Conservation (phyloP, 495 filamentous ascomycete genomes). For the Bacidia rubella region DNA sequence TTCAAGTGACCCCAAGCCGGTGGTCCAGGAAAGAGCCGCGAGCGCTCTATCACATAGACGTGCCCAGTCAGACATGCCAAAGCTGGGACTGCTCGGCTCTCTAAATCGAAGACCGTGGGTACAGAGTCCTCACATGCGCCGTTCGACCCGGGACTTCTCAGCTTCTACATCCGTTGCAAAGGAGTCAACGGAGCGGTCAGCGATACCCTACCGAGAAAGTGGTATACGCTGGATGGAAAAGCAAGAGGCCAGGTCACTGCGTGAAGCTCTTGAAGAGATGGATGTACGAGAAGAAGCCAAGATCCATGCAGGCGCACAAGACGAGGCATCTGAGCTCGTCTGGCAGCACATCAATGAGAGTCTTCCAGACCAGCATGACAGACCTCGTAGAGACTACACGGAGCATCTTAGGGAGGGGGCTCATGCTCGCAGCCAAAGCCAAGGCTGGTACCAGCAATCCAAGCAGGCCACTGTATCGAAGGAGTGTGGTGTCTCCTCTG, state of each 20-base stretch:
- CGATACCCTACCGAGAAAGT: slow-evolving; percentile 54
- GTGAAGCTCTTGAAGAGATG: slow-evolving; percentile 71
- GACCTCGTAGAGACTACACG: slow-evolving; percentile 49
- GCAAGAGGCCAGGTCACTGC: slow-evolving; percentile 64
- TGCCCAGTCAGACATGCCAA: slow-evolving; percentile 24
- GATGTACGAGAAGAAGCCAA: slow-evolving; percentile 55
- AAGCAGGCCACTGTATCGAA: slow-evolving; percentile 23
- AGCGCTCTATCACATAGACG: slow-evolving; percentile 41
- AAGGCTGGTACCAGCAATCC: slow-evolving; percentile 32
- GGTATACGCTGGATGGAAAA: slow-evolving; percentile 75
- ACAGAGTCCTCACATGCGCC: slow-evolving; percentile 28
- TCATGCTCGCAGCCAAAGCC: slow-evolving; percentile 47
- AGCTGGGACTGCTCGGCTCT: slow-evolving; percentile 16
- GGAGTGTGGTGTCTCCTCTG: neutral
- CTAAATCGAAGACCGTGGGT: slow-evolving; percentile 31
- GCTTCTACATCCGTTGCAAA: slow-evolving; percentile 26
- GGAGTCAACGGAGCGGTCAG: slow-evolving; percentile 32
- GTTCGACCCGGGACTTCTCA: slow-evolving; percentile 29
- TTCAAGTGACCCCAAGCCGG: slow-evolving; percentile 12
- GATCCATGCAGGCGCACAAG: slow-evolving; percentile 60
- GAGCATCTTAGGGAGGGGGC: slow-evolving; percentile 47
- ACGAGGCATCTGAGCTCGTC: slow-evolving; percentile 79
- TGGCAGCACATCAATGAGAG: slow-evolving; percentile 67
- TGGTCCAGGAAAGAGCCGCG: slow-evolving; percentile 30
- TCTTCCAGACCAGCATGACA: slow-evolving; percentile 37